Evolutionary conservation across 495 filamentous ascomycete species (phyloP), one percentile per base, ranked within the genome.

Genomic region (Mycothermus thermophilus): DNA sequence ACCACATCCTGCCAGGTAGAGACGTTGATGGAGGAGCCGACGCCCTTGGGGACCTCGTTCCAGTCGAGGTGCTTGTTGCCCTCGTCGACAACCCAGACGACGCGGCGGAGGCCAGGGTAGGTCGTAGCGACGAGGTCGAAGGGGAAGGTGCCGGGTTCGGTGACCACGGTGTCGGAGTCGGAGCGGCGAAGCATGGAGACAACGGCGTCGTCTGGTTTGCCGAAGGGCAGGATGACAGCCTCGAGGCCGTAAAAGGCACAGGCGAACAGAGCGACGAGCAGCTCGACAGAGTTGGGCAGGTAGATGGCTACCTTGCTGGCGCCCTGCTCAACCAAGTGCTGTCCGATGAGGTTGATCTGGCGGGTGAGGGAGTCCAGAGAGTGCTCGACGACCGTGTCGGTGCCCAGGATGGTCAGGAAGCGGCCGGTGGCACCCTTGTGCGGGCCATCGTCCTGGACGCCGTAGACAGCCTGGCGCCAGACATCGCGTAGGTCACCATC

Each of bases 401-500:
- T 76, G 13, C 92, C 90, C 15, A 83, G 60, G 12, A 93, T 75
- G 1, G 83, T 93, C 28, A 86, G 58, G 32, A 99, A 74, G 50
- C 75, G 81, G 30, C 83, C 83, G 44, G 71, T 72, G 31, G 72
- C 65, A 27, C 72, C 70, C n/a, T 71, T 63, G 23, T 60, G 44
- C 14, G 66, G 58, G 10, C 75, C 74, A 22, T 77, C 72, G 15
- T 69, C 65, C 34, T 78, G 55, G 3, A 63, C 59, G 25, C 83
- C 83, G 26, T 67, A 67, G 11, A 80, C 59, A 26, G 79, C 82
- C 49, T 75, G 66, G 37, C 77, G 77, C 90, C 90, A 99, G 30
- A 99, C 66, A 55, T 99, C 90, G 30, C 90, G 72, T 37, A 99
- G 64, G 43, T 99, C 90, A 12, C 90, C 90, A 53, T 90, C 76